Base-by-base conservation (phyloP, 2,329 filamentous ascomycete genomes). In the Phialemoniopsis sp. region DNA sequence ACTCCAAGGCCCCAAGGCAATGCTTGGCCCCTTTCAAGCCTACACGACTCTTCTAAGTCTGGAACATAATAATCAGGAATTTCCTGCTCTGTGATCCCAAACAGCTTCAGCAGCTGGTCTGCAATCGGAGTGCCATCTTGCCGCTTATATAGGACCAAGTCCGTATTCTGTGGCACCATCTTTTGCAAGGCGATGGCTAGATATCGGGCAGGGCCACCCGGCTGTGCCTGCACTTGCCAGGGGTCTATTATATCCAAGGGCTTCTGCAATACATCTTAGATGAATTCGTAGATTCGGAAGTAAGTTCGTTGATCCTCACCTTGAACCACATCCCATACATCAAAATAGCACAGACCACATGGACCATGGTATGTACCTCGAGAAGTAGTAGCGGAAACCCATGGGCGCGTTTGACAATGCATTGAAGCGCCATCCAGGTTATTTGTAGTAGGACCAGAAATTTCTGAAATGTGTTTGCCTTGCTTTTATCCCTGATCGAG, bases 361-460 rank as follows among this genome's bases (percentile, higher is more conserved):
- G 59, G 1, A 51, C 50, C 19, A 59, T 36, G 1, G 55, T 59
- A 37, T 59, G 55, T 1, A 66, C 35, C 34, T 68, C 63, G 3
- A 68, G 45, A 4, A 67, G 50, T 1, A 54, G 58, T 1, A 68
- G 32, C 1, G 66, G 61, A 0, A 69, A 46, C 3, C 53, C 46
- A 13, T 58, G 46, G 1, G 43, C 42, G 3, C 51, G 46, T 2
- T 65, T 54, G 12, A 52, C 55, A 8, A 64, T 46, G 34, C 51
- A 55, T 40, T 68, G 58, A 0, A 61, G 32, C 0, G 57, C 35
- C 49, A 69, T 64, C 62, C 64, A 69, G 4, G 39, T 42, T 0
- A 61, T 58, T 39, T 70, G 66, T 3, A 62, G 38, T 16, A 59
- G 48, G 2, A 65, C 58, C 3, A 70, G 35, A 0, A 44, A 31